Evolutionary conservation across 768 basidiomycete species (phyloP).

Genomic region (Tephrocybe sp.): DNA sequence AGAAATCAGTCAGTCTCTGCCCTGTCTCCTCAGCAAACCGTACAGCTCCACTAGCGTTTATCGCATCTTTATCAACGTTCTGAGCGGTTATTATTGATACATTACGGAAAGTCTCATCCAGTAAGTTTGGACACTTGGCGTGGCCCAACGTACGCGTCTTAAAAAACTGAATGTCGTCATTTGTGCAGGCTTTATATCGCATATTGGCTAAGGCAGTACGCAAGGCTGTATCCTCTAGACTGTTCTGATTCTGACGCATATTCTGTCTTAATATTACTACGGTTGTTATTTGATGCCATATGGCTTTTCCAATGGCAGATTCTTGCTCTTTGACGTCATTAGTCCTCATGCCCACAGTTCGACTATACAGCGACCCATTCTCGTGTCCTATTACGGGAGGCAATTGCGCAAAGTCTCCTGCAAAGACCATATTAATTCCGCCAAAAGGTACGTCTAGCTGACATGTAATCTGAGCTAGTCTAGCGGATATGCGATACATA

Average conservation of each 20-base stretch:
- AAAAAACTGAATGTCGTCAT: neutral
- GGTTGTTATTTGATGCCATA: conserved; percentile 27
- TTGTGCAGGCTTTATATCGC: neutral
- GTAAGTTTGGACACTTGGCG: neutral
- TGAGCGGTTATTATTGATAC: conserved; percentile 2
- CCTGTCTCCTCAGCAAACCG: neutral
- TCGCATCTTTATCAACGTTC: conserved; percentile 1
- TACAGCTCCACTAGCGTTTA: neutral
- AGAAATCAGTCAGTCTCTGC: neutral
- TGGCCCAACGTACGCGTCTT: neutral
- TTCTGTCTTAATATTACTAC: conserved; percentile 24
- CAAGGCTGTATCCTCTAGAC: conserved; percentile 20
- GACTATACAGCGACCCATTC: conserved; percentile 15
- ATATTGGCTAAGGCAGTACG: conserved; percentile 13
- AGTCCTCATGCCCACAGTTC: neutral
- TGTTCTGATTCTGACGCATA: conserved; percentile 26
- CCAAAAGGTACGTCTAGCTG: conserved; percentile 22
- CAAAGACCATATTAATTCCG: conserved; percentile 38
- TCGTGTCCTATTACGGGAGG: conserved; percentile 22
- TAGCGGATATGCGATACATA: conserved; percentile 8
- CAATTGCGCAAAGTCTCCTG: conserved; percentile 43
- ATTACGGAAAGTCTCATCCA: neutral
- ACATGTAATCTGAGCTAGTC: neutral
- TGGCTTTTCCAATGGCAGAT: conserved; percentile 20
- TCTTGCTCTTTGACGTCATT: conserved; percentile 7